These are phyloP conservation scores for Tinospora cordifolia DNA, from an alignment of 164 flowering plant genomes.

Conservation along the genomic window DNA sequence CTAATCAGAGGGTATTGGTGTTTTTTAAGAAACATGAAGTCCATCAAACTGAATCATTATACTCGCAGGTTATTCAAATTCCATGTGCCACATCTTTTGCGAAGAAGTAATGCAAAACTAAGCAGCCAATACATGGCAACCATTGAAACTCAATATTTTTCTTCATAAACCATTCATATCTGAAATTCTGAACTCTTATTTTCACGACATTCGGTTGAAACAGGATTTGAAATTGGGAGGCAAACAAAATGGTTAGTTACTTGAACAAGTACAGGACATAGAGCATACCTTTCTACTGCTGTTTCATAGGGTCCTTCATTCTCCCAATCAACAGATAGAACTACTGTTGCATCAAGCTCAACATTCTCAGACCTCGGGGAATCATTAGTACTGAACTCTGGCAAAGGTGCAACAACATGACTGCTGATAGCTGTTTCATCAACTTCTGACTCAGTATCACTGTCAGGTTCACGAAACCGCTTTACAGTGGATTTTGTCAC, in stretches of 20 bases:
- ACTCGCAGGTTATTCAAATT: too few species aligned
- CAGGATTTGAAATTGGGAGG: neutral
- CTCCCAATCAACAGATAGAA: conserved; percentile 88
- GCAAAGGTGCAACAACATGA: conserved; percentile 29
- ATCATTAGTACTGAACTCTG: conserved; percentile 34
- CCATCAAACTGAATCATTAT: too few species aligned
- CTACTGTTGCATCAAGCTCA: conserved; percentile 42
- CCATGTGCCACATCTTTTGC: too few species aligned
- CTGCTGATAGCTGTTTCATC: conserved; percentile 47
- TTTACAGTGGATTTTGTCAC: conserved; percentile 47
- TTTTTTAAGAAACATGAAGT: too few species aligned
- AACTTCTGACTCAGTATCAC: conserved; percentile 77
- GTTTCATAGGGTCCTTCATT: conserved; percentile 91
- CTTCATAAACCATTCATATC: too few species aligned
- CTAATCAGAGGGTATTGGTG: too few species aligned
- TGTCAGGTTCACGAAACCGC: conserved; percentile 68
- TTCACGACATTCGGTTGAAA: neutral
- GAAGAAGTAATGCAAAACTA: too few species aligned
- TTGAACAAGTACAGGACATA: conserved; percentile 1
- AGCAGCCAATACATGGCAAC: too few species aligned
- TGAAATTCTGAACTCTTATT: too few species aligned
- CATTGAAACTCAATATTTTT: too few species aligned
- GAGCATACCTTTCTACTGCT: conserved; percentile 74
- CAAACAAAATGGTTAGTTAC: neutral
- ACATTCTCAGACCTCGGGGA: conserved; percentile 37